Evolutionary conservation across 768 basidiomycete species (phyloP).

Genomic region (Mrakia hoshinonis): DNA sequence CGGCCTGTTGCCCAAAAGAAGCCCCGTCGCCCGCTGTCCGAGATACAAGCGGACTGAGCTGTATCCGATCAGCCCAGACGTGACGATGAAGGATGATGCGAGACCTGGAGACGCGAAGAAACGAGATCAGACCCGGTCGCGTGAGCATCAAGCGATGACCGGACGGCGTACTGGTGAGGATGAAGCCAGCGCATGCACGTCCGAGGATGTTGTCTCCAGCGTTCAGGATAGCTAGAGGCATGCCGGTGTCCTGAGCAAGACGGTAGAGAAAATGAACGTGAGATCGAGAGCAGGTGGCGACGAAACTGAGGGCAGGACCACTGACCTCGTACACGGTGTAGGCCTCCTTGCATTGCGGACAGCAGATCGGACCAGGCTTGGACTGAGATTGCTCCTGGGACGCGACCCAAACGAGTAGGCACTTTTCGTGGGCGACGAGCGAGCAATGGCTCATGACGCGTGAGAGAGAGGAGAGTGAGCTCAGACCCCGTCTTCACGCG

Average conservation of each 20-base stretch:
- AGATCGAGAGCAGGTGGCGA: background rate
- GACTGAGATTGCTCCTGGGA: slow-evolving; percentile 12
- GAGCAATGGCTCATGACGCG: background rate
- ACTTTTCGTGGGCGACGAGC: slow-evolving; percentile 14
- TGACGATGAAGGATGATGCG: slow-evolving; percentile 7
- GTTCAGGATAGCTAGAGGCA: background rate
- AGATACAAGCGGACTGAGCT: slow-evolving; percentile 5
- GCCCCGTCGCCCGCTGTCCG: background rate
- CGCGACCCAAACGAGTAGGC: slow-evolving; percentile 16
- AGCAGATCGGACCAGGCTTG: background rate
- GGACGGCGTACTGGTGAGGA: background rate
- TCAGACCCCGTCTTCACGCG: background rate
- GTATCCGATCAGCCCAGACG: slow-evolving; percentile 4
- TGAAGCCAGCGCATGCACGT: background rate
- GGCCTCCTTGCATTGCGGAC: slow-evolving; percentile 13
- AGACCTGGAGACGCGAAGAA: background rate
- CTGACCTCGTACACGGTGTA: slow-evolving; percentile 5
- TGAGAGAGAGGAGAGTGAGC: background rate
- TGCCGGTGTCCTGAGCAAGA: background rate
- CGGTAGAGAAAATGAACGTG: background rate
- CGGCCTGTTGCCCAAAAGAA: background rate
- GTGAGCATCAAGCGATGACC: background rate
- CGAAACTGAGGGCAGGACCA: background rate
- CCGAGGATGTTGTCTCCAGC: background rate
- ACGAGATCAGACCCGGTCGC: background rate